Evolutionary conservation across 108 stramenopile species (phyloP), one percentile per base, ranked within the genome.

Genomic region (Nitzschia sp.): DNA sequence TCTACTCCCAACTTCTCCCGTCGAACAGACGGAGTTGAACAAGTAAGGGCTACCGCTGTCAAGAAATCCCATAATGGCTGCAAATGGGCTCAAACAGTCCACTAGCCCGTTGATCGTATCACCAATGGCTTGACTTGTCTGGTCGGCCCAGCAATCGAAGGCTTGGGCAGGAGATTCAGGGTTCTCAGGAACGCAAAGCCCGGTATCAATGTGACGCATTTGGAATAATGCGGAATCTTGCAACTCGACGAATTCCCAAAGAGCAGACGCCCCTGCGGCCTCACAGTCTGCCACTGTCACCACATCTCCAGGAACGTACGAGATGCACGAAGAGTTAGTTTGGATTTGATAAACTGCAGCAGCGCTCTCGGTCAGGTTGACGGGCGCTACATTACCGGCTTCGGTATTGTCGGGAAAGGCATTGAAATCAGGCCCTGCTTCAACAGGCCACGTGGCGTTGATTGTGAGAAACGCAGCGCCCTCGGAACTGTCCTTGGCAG

Each of bases 51-150:
- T 63, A 11, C 29, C 34, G 19, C 5, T 15, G 23, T 35, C 46
- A 31, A 34, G 28, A 47, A 63, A 54, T 54, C 28, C 71, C 19
- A 72, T 25, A 17, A 46, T 11, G 18, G 71, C 71, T 3, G 59
- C 63, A 45, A 51, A 38, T 15, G 0, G 1, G 36, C 54, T 72
- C 17, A 25, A 3, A 25, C 71, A 72, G 24, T 72, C 38, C 0
- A 64, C 63, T 28, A 72, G 36, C 1, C 71, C 71, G 42, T 51
- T 64, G 54, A 72, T 63, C n/a, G 59, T 49, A 56, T 64, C 71
- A 31, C 42, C 71, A 57, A 72, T 72, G 8, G 63, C 71, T 53
- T 62, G 34, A 4, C 42, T 21, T 21, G 2, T n/a, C 30, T 61
- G 62, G 34, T 42, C 47, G 0, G 23, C 23, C 31, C 28, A 56